Conservation (phyloP, 2,329 filamentous ascomycete species). For the Claviceps spartinae region DNA sequence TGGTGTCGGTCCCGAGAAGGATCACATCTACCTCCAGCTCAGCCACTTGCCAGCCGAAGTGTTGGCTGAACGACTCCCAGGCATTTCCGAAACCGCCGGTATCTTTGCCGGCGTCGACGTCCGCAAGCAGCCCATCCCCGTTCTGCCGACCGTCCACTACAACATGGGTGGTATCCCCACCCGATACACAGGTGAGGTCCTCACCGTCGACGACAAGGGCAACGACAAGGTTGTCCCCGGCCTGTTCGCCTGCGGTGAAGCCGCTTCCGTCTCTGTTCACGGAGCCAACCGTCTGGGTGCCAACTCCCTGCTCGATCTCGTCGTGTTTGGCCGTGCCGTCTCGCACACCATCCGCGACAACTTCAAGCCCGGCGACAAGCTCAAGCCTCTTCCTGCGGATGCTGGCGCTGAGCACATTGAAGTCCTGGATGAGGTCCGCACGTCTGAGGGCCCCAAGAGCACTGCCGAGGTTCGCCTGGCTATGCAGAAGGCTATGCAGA, state of each 20-base stretch:
- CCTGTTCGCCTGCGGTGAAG: constrained; percentile 92
- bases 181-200: constrained; percentile 90
- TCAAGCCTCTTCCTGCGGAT: constrained; percentile 68
- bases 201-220: constrained; percentile 74
- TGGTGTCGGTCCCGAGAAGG: constrained; percentile 92
- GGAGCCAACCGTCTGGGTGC: constrained; percentile 95
- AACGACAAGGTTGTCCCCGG: constrained; percentile 89
- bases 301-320: constrained; percentile 94
- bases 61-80: constrained; percentile 88
- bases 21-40: constrained; percentile 96
- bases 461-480: constrained; percentile 77
- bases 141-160: constrained; percentile 95
- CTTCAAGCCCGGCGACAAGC: constrained; percentile 69
- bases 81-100: constrained; percentile 95
- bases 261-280: constrained; percentile 94
- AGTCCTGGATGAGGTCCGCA: constrained; percentile 75
- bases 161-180: constrained; percentile 99
- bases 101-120: constrained; percentile 98
- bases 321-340: constrained; percentile 95
- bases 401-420: constrained; percentile 79
- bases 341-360: constrained; percentile 95
- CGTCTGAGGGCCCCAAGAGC: constrained; percentile 68
- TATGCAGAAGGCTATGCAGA: constrained; percentile 99
- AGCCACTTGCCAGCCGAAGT: constrained; percentile 88
- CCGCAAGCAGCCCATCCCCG: constrained; percentile 90